Conservation (phyloP, 768 basidiomycete genomes). For the Hypholoma sublateritium region DNA sequence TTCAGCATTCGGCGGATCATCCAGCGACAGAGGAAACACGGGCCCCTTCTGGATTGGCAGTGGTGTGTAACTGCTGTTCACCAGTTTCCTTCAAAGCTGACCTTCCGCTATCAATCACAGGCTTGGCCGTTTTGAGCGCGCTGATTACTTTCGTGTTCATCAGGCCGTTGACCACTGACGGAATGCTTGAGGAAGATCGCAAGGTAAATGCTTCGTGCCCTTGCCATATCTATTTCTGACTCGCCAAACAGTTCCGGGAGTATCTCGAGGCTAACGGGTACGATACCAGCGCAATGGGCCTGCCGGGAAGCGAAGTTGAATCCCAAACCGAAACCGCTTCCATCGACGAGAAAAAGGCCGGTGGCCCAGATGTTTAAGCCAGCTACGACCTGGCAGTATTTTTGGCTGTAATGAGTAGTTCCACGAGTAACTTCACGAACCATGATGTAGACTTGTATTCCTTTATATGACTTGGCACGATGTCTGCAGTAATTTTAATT, state of each 20-base stretch:
- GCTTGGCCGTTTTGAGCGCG: conserved; percentile 78
- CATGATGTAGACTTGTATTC: conserved; percentile 1
- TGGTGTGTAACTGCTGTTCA: conserved; percentile 28
- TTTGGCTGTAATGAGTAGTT: not conserved
- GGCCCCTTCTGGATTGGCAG: conserved; percentile 91
- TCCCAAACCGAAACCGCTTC: conserved; percentile 19
- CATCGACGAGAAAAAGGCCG: conserved; percentile 21
- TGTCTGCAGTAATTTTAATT: conserved; percentile 5
- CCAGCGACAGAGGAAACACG: conserved; percentile 60
- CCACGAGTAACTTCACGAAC: not conserved
- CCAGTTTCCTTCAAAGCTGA: not conserved
- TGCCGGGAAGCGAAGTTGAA: conserved; percentile 22
- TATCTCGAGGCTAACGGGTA: conserved; percentile 81
- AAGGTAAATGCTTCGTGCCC: conserved; percentile 33
- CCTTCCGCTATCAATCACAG: conserved; percentile 24
- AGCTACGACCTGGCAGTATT: not conserved
- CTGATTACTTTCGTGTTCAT: conserved; percentile 72
- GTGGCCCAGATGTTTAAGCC: conserved; percentile 1
- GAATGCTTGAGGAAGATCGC: conserved; percentile 76
- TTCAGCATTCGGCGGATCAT: conserved; percentile 61
- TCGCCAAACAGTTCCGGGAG: conserved; percentile 61
- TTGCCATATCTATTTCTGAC: not conserved
- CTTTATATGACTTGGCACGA: not conserved
- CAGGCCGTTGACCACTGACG: conserved; percentile 70
- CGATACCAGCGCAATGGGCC: conserved; percentile 75